Base-by-base conservation (phyloP, 1,139 yeast genomes). In the Yarrowia galli region DNA sequence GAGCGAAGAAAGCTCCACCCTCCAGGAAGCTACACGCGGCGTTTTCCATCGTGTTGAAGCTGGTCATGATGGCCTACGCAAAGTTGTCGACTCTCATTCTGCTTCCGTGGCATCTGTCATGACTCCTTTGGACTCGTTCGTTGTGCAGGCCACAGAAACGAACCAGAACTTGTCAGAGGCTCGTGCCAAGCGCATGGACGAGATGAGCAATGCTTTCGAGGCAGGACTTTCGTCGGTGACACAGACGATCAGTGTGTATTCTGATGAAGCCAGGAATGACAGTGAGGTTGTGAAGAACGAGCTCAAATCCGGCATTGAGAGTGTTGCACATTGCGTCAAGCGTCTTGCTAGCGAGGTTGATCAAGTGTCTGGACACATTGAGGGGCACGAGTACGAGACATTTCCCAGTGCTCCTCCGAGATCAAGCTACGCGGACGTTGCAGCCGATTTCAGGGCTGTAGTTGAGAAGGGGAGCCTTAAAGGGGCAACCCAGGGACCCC, bases 141-240 rank as follows among this genome's bases (percentile, higher is more conserved):
- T 58, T 43, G 64, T 43, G 51, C 64, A 43, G 49, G 51, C 51
- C 64, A 43, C 51, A 20, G 49, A 42, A 42, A 58, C 51, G 20
- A 58, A 58, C 38, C 32, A 43, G 22, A 13, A 18, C 2, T 5
- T 43, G 32, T 43, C 64, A 2, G 28, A 58, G 10, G 18, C 51
- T 9, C 64, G 64, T 2, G 35, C 49, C 22, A 42, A 58, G 49
- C 40, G 51, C 2, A 58, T 58, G 64, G 40, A 42, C 18, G 40
- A 43, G 12, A 43, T 58, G 40, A 58, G 42, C 42, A 42, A 32
- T n/a, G 64, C 49, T 1, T 58, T 58, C 15, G 64, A 43, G 42
- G 40, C 32, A 2, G 64, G 51, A 1, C 8, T 58, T 13, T 42
- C 64, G 13, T 20, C 51, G 5, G 32, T 43, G 10, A 32, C 51